These are phyloP conservation scores for Rhizopogon vinicolor DNA, from an alignment of 768 basidiomycete species.

Conservation along the genomic window DNA sequence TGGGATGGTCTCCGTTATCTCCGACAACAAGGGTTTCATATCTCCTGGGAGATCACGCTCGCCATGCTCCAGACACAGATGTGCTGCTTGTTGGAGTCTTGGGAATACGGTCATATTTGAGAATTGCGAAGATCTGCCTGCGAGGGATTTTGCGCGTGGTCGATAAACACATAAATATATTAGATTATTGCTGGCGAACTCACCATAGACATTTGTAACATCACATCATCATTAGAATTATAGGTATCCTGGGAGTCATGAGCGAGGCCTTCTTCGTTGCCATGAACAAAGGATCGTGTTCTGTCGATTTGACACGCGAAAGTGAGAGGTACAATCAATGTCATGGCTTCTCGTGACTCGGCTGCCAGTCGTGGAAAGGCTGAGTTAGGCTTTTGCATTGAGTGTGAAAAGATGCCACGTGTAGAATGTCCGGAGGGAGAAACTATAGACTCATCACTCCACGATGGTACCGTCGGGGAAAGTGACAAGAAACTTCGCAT, in stretches of 20 bases:
- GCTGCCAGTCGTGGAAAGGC: too few species aligned
- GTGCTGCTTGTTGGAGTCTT: conserved; percentile 18
- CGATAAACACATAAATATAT: neutral
- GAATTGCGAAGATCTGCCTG: neutral
- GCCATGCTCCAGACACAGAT: conserved; percentile 18
- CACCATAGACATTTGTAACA: neutral
- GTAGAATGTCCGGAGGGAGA: neutral
- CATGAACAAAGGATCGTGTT: neutral
- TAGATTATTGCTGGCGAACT: neutral
- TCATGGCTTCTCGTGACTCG: neutral
- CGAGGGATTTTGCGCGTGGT: neutral
- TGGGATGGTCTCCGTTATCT: conserved; percentile 14
- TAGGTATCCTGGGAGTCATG: neutral
- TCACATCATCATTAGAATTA: neutral
- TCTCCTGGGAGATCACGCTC: conserved; percentile 9
- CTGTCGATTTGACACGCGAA: neutral
- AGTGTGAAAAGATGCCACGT: neutral
- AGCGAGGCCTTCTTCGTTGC: neutral
- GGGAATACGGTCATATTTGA: neutral
- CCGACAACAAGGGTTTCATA: conserved; percentile 6
- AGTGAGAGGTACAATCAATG: neutral
- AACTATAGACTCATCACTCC: too few species aligned
- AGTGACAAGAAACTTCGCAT: neutral
- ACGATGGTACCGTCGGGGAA: neutral
- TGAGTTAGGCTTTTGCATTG: too few species aligned